Conservation (phyloP, 1,284 basidiomycete species). For the Chondrostereum purpureum region DNA sequence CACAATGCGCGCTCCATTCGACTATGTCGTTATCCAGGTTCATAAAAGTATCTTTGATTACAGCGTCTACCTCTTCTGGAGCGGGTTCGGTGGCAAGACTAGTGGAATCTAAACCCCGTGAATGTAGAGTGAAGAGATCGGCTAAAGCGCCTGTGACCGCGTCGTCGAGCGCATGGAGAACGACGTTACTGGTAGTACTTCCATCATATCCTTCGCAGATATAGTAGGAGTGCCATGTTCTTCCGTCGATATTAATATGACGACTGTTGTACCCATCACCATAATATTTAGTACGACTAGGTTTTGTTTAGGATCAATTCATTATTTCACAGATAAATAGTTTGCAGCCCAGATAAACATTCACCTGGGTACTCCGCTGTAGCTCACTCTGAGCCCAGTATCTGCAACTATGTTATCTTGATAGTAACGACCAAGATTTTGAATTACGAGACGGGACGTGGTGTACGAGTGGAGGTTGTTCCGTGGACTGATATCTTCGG, state of each 20-base stretch:
- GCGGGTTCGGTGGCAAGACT: neutral
- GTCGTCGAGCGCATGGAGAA: slow-evolving; percentile 10
- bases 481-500: no score
- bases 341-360: no score
- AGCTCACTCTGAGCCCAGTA: neutral
- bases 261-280: neutral
- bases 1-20: neutral
- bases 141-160: slow-evolving; percentile 9
- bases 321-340: no score
- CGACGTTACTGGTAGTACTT: slow-evolving; percentile 7
- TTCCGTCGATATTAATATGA: neutral
- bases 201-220: slow-evolving; percentile 14
- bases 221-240: neutral
- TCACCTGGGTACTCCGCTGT: neutral
- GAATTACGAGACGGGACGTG: neutral
- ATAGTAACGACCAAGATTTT: no score
- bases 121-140: slow-evolving; percentile 6
- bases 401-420: no score
- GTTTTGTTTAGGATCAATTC: no score
- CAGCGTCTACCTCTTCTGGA: neutral
- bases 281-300: no score
- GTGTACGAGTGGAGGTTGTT: no score
- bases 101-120: neutral
- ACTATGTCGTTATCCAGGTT: neutral
- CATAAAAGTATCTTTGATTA: slow-evolving; percentile 2